Base-by-base conservation (phyloP, 352 stramenopile species). In the Phytopythium helicoides region DNA sequence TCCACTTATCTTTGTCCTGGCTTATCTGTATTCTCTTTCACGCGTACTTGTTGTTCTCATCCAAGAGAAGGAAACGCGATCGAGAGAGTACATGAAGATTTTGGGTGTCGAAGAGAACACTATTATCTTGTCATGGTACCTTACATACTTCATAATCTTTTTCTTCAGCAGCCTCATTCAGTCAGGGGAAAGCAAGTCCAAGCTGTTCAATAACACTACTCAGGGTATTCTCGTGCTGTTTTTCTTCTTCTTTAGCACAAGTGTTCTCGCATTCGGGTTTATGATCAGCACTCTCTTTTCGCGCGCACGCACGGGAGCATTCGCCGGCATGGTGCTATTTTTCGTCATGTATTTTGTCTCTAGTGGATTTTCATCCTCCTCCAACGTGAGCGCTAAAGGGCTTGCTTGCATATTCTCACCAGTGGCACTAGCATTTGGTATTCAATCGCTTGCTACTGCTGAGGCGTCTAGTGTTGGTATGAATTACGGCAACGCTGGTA, bases 341-440 rank as follows among this genome's bases (percentile, higher is more conserved):
- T 95, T 88, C 65, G 88, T 96, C 62, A 86, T 96, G 72, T 85
- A 96, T 51, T 92, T 92, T 36, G 84, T 94, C 18, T 86, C 71
- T 12, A 71, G 64, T 15, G 69, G 58, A 12, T 82, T 87, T 40
- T 78, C 60, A 6, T 48, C 58, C 1, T 60, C 64, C 7, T 70
- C 77, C 2, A 66, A 58, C 8, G 66, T 72, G 31, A 31, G 52
- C 22, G 58, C 67, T 39, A 93, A 94, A 58, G 61, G 68, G 1
- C 54, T 68, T 2, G 76, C 64, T 0, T 90, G 68, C 22, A 54
- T 95, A 0, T 47, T 94, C 9, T 57, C 82, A 21, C 81, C 81
- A 2, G 76, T 91, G 19, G 85, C 87, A 6, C 70, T 96, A 16
- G 49, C 80, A 0, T 91, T 95, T 36, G 85, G 87, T 28, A 80